Evolutionary conservation across 495 filamentous ascomycete species (phyloP).

Genomic region (Talaromyces thailandensis): DNA sequence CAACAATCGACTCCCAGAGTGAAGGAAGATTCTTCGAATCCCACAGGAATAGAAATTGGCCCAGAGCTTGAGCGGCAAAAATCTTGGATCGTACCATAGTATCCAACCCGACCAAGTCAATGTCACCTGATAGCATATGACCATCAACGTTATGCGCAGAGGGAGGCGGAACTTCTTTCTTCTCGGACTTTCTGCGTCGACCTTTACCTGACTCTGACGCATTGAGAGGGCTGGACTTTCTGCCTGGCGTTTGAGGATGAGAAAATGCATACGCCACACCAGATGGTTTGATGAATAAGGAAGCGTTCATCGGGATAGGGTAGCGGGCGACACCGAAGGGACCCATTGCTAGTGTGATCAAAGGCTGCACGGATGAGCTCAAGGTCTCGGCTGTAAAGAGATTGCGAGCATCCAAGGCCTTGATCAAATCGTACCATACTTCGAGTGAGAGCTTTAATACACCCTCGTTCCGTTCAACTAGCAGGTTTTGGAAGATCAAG

Average conservation of each 20-base stretch:
- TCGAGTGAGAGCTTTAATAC: slow-evolving; percentile 72
- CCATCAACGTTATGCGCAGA: slow-evolving; percentile 90
- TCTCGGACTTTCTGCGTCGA: slow-evolving; percentile 73
- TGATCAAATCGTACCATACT: slow-evolving; percentile 74
- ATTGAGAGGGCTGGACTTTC: slow-evolving; percentile 50
- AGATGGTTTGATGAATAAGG: slow-evolving; percentile 89
- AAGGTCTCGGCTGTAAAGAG: slow-evolving; percentile 58
- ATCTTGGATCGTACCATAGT: slow-evolving; percentile 82
- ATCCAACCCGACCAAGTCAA: slow-evolving; percentile 86
- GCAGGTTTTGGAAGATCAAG: slow-evolving; percentile 85
- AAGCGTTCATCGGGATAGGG: slow-evolving; percentile 81
- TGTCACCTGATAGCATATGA: slow-evolving; percentile 94
- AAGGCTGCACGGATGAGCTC: slow-evolving; percentile 52
- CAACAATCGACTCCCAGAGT: slow-evolving; percentile 43
- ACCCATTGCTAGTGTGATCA: slow-evolving; percentile 73
- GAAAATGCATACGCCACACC: slow-evolving; percentile 64
- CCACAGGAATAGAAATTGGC: slow-evolving; percentile 39
- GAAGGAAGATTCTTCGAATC: slow-evolving; percentile 32
- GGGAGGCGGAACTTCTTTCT: slow-evolving; percentile 60
- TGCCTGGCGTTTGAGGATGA: slow-evolving; percentile 34
- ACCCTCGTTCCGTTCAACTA: slow-evolving; percentile 82
- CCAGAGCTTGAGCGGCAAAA: slow-evolving; percentile 74
- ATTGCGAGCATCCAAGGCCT: slow-evolving; percentile 49
- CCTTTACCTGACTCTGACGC: slow-evolving; percentile 39
- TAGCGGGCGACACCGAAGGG: slow-evolving; percentile 86